Evolutionary conservation across 805 yeast genomes (phyloP).

Genomic region (Yarrowia hollandica): DNA sequence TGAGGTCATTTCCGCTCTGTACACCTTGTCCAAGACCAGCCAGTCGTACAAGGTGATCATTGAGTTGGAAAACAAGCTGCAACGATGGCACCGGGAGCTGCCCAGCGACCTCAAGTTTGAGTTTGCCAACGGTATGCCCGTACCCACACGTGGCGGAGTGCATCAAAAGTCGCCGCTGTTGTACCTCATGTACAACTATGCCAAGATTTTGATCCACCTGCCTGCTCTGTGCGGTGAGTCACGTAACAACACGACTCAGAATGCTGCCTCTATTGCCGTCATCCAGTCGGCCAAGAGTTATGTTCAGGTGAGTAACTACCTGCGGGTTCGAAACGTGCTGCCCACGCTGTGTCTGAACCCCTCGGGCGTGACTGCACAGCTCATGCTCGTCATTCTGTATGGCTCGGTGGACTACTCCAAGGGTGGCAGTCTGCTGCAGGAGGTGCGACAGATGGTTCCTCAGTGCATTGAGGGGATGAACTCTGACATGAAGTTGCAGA

Average conservation of each 20-base stretch:
- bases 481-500: slow-evolving; percentile 33
- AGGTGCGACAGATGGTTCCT: slow-evolving; percentile 57
- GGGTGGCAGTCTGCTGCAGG: slow-evolving; percentile 77
- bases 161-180: slow-evolving; percentile 46
- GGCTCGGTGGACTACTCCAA: slow-evolving; percentile 80
- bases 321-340: slow-evolving; percentile 35
- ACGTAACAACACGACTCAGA: slow-evolving; percentile 31
- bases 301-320: slow-evolving; percentile 38
- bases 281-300: slow-evolving; percentile 41
- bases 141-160: slow-evolving; percentile 35
- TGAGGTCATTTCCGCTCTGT: slow-evolving; percentile 59
- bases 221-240: slow-evolving; percentile 44
- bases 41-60: slow-evolving; percentile 36
- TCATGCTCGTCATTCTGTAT: slow-evolving; percentile 39
- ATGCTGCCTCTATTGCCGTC: slow-evolving; percentile 40
- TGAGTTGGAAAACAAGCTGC: slow-evolving; percentile 63
- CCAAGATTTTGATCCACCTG: slow-evolving; percentile 62
- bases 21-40: slow-evolving; percentile 33
- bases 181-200: slow-evolving; percentile 59
- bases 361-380: slow-evolving; percentile 34
- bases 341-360: slow-evolving; percentile 40
- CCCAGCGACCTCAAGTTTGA: slow-evolving; percentile 64
- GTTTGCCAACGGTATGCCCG: slow-evolving; percentile 42
- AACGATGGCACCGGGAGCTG: slow-evolving; percentile 73
- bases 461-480: slow-evolving; percentile 34